A percentile compares a stretch with the other conserved stretches of the same genome.
phyloP scores from a whole-genome alignment of 2,329 filamentous ascomycete species.

The Botrytis squamosa region DNA sequence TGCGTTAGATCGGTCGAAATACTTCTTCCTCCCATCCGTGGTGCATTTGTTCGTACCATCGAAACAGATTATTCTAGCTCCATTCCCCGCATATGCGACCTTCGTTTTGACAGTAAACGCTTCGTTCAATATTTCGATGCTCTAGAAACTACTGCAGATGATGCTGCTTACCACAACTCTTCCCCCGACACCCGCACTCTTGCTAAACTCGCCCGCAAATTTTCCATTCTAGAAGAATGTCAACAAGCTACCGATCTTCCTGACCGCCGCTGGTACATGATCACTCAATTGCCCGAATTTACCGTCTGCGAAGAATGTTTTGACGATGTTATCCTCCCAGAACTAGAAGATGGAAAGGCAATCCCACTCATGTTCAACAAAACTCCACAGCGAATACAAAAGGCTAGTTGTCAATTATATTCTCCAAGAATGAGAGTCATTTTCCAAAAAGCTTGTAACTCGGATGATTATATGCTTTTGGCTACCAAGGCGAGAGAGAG shows the following conservation, averaged over 20 bases:
- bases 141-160: conserved; percentile 57
- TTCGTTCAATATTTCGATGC: conserved; percentile 61
- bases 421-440: conserved; percentile 74
- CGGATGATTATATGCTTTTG: conserved; percentile 66
- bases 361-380: conserved; percentile 66
- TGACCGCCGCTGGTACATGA: conserved; percentile 71
- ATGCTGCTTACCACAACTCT: conserved; percentile 41
- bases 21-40: conserved; percentile 69
- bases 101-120: conserved; percentile 59
- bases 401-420: conserved; percentile 74
- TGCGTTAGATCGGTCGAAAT: conserved; percentile 72
- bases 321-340: conserved; percentile 72
- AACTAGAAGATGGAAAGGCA: conserved; percentile 51
- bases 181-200: conserved; percentile 35
- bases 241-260: conserved; percentile 50
- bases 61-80: conserved; percentile 43
- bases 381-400: conserved; percentile 53
- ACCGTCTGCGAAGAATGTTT: conserved; percentile 88
- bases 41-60: conserved; percentile 55
- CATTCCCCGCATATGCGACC: conserved; percentile 61
- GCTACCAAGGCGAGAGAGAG: conserved; percentile 56
- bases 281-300: conserved; percentile 72
- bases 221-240: conserved; percentile 34
- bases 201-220: conserved; percentile 29
- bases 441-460: conserved; percentile 65